phyloP scores from a whole-genome alignment of 768 basidiomycete species.

The Tubosaeta sp. region DNA sequence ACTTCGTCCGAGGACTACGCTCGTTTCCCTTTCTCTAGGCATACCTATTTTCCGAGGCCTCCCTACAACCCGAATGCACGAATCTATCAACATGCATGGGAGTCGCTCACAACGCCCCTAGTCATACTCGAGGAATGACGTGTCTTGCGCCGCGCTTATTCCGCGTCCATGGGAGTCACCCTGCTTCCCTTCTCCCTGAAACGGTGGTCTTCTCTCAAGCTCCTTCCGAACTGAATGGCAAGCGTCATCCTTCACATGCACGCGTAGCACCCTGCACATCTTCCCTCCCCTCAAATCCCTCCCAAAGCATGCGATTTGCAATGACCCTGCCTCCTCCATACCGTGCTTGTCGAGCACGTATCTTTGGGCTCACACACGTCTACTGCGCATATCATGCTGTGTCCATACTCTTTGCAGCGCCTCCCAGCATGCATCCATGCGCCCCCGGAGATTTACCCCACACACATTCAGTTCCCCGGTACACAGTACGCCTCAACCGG shows the following conservation, averaged over 20 bases:
- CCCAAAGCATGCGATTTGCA: constrained; percentile 16
- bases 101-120: background rate
- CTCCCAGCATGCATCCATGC: background rate
- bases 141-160: constrained; percentile 2
- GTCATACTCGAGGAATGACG: background rate
- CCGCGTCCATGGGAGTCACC: constrained; percentile 9
- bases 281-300: constrained; percentile 4
- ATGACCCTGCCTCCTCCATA: constrained; percentile 6
- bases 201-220: constrained; percentile 13
- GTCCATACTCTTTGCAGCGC: background rate
- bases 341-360: constrained; percentile 7
- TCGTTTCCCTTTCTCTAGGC: background rate
- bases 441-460: constrained; percentile 18
- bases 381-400: constrained; percentile 1
- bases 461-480: background rate
- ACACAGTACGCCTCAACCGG: background rate
- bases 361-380: background rate
- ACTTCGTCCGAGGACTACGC: constrained; percentile 12
- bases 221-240: constrained; percentile 23
- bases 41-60: background rate
- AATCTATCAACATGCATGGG: background rate
- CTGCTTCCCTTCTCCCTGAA: constrained; percentile 10
- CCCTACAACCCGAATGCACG: background rate
- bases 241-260: constrained; percentile 12
- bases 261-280: constrained; percentile 2